phyloP scores from a whole-genome alignment of 1,284 basidiomycete genomes.

The Fomitopsis schrenkii region DNA sequence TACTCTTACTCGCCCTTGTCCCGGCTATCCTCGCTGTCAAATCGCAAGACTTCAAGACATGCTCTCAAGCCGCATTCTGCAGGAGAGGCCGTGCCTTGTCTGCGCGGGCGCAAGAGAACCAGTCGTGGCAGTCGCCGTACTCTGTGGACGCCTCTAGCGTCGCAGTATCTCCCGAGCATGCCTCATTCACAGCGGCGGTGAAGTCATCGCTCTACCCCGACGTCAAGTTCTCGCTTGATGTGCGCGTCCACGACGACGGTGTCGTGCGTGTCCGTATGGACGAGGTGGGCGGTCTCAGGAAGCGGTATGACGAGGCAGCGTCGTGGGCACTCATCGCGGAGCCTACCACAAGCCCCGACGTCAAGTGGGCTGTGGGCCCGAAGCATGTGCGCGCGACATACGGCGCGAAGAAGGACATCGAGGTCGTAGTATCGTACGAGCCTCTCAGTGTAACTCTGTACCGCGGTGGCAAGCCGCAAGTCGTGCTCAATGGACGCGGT shows the following conservation, averaged over 20 bases:
- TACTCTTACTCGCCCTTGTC: conserved; percentile 26
- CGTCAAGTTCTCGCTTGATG: conserved; percentile 74
- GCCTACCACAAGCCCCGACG: conserved; percentile 51
- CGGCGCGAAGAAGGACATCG: conserved; percentile 53
- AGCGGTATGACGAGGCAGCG: conserved; percentile 87
- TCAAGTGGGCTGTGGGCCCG: conserved; percentile 62
- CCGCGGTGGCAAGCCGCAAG: conserved; percentile 74
- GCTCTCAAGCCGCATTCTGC: conserved; percentile 88
- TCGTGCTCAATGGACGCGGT: conserved; percentile 87
- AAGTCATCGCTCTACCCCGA: conserved; percentile 80
- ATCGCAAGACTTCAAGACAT: conserved; percentile 86
- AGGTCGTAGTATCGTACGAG: conserved; percentile 65
- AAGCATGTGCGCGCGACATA: conserved; percentile 56
- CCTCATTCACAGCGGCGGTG: conserved; percentile 67
- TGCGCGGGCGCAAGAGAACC: conserved; percentile 51
- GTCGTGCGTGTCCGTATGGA: conserved; percentile 85
- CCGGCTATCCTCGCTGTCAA: conserved; percentile 53
- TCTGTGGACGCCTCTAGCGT: conserved; percentile 57
- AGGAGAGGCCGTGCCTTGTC: conserved; percentile 81
- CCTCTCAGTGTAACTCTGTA: conserved; percentile 74
- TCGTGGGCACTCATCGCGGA: conserved; percentile 79
- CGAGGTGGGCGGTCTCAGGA: conserved; percentile 71
- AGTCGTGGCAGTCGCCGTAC: conserved; percentile 82
- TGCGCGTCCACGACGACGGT: conserved; percentile 81
- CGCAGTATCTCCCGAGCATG: conserved; percentile 46